Evolutionary conservation across 1,284 basidiomycete genomes (phyloP).

Genomic region (Meripilus lineatus): DNA sequence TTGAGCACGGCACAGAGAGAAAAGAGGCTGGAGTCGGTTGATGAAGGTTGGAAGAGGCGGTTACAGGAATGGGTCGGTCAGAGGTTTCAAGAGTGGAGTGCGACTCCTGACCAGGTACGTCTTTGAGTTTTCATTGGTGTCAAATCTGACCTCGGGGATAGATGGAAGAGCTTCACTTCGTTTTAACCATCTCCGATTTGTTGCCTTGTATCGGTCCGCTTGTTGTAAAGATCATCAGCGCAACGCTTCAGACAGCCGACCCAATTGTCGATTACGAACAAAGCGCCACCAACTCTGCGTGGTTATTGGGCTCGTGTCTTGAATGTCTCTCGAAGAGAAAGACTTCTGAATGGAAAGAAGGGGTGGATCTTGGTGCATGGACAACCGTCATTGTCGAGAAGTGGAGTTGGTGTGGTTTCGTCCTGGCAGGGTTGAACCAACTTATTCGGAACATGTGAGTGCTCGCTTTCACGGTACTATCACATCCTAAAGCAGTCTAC

Average conservation of each 20-base stretch:
- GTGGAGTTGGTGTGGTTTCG: constrained; percentile 58
- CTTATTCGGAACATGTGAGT: too few relatives aligned
- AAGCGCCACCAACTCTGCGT: constrained; percentile 40
- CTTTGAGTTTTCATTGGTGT: too few relatives aligned
- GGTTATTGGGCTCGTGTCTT: constrained; percentile 48
- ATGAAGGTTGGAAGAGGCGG: constrained; percentile 52
- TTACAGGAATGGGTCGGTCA: constrained; percentile 40
- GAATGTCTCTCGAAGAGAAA: constrained; percentile 40
- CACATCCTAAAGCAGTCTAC: too few relatives aligned
- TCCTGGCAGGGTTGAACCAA: constrained; percentile 47
- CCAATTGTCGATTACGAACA: constrained; percentile 29
- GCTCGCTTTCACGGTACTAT: too few relatives aligned
- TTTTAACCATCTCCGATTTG: constrained; percentile 46
- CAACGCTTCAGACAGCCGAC: constrained; percentile 33
- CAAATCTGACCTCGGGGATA: too few relatives aligned
- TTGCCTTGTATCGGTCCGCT: constrained; percentile 39
- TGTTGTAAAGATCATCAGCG: constrained; percentile 46
- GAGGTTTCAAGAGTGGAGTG: constrained; percentile 32
- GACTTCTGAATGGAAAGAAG: constrained; percentile 37
- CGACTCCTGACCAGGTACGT: constrained; percentile 30
- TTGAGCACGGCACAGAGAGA: constrained; percentile 43
- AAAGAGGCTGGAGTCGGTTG: constrained; percentile 48
- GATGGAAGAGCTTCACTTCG: too few relatives aligned
- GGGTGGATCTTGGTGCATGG: constrained; percentile 44
- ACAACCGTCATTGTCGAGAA: constrained; percentile 36